Evolutionary conservation across 2,329 filamentous ascomycete species (phyloP), one percentile per base, ranked within the genome.

Genomic region (Fusarium sp.): DNA sequence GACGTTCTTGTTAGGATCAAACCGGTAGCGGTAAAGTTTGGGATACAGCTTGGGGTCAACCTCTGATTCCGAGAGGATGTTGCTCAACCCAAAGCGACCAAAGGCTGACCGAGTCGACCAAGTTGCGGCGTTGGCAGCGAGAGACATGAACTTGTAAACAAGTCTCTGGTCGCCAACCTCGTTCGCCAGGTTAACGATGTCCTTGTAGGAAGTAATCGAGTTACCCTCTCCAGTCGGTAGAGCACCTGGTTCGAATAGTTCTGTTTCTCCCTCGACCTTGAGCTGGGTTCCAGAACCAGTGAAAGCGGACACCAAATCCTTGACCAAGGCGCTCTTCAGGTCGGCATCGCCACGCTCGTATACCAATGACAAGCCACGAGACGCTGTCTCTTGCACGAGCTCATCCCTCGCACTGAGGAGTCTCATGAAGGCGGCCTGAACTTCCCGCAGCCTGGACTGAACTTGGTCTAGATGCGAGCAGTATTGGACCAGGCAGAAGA

Each of bases 61-160:
- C 69, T 91, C 89, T 0, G 95, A 95, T 78, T 97, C 95, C 0
- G 95, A 97, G 57, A 99, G 89, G 71, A 99, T 96, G 75, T 90
- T 97, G 81, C 95, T 97, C 59, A 99, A 88, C 0, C 97, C 97
- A 76, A 98, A 98, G 13, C 95, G 90, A 4, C 97, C 97, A 83
- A 99, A 98, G 0, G 97, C 97, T 1, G 97, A 97, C 60, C 97
- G 91, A n/a, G 95, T 97, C 2, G 95, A 96, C 97, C 97, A 99
- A 18, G 97, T 97, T 1, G 95, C 95, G 57, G 97, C 97, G 79
- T 98, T 98, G 2, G 95, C 95, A 4, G 97, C 97, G 76, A 99
- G 88, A 1, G 95, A 96, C 97, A 99, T 99, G 84, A 99, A 98
- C 71, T 95, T 95, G 85, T 99, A 99, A 1, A 98, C 94, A n/a